Evolutionary conservation across 768 basidiomycete species (phyloP), one percentile per base, ranked within the genome.

Genomic region (Collybia mongolica): DNA sequence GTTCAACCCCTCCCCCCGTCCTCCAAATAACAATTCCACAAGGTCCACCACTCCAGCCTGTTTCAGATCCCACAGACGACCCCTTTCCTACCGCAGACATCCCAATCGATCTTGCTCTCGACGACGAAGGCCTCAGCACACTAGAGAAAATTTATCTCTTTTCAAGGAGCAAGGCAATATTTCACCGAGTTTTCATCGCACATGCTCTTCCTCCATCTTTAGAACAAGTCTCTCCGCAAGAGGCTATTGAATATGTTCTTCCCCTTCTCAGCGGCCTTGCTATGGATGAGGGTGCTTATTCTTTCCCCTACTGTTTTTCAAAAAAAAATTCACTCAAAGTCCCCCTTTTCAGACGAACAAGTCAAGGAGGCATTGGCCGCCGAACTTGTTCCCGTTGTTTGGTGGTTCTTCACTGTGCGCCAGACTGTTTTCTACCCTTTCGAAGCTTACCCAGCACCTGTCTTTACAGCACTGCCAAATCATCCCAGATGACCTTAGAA

Each of bases 71-170:
- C 23, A 56, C 69, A 6, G 73, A 76, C 43, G 69, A 71, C 51
- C 63, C 69, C 29, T 69, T 72, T 51, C 73, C 72, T 32, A 46
- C 54, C 51, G 28, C 63, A 35, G 73, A 74, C 59, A 54, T 70
- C 50, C 62, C 69, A 48, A 53, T 73, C 49, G 75, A 76, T 63
- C 61, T 72, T 49, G 64, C 67, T 40, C 65, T 79, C 60, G 92
- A 94, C 56, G 90, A 93, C 56, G 91, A 92, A 54, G 82, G 82
- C 47, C 77, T 95, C 53, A 90, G 72, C 65, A 81, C 90, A 18
- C 81, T 98, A 42, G 95, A 98, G 71, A 86, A 89, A 62, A 95
- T 96, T 53, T 97, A 93, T 70, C 81, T 97, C 44, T 90, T 92
- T 59, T 86, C 88, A 53, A 78, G 86, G 54, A 93, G 90, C 69